Percentiles rank a stretch among this genome's conserved stretches.
phyloP scores from a whole-genome alignment of 176 grass and related monocot species.

The Poa annua region DNA sequence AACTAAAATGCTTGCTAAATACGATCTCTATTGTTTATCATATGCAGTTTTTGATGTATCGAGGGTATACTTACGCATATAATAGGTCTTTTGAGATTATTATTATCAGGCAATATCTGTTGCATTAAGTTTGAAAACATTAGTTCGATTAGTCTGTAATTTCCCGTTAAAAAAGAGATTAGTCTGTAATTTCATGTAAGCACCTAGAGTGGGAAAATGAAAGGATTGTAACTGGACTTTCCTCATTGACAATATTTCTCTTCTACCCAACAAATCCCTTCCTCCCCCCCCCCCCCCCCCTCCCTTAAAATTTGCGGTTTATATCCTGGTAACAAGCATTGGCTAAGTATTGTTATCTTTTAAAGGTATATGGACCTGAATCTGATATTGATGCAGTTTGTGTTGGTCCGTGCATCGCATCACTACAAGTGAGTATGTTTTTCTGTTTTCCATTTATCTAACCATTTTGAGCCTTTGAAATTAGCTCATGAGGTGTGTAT shows the following conservation, averaged over 20 bases:
- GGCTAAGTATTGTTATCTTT: not conserved
- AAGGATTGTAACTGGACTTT: conserved; percentile 35
- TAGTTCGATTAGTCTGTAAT: conserved; percentile 27
- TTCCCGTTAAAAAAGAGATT: too few relatives aligned
- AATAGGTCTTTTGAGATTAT: conserved; percentile 23
- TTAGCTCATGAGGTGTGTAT: conserved; percentile 32
- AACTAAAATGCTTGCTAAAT: conserved; percentile 31
- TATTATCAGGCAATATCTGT: not conserved
- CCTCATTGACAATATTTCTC: conserved; percentile 16
- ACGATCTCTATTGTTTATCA: conserved; percentile 18
- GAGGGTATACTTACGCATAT: conserved; percentile 6
- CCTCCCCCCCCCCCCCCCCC: too few relatives aligned
- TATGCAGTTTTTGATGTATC: conserved; percentile 22
- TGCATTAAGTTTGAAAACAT: conserved; percentile 23
- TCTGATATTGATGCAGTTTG: conserved; percentile 78
- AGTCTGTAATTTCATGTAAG: conserved; percentile 33
- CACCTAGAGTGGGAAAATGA: conserved; percentile 18
- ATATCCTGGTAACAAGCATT: conserved; percentile 19
- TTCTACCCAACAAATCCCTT: not conserved
- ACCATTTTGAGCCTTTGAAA: conserved; percentile 28
- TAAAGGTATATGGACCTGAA: conserved; percentile 70
- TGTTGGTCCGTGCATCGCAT: conserved; percentile 63
- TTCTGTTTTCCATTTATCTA: not conserved
- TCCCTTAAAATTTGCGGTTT: conserved; percentile 13
- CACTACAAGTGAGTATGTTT: conserved; percentile 60